Evolutionary conservation across 257 asterid genomes (phyloP).

Genomic region (Salvia hispanica): DNA sequence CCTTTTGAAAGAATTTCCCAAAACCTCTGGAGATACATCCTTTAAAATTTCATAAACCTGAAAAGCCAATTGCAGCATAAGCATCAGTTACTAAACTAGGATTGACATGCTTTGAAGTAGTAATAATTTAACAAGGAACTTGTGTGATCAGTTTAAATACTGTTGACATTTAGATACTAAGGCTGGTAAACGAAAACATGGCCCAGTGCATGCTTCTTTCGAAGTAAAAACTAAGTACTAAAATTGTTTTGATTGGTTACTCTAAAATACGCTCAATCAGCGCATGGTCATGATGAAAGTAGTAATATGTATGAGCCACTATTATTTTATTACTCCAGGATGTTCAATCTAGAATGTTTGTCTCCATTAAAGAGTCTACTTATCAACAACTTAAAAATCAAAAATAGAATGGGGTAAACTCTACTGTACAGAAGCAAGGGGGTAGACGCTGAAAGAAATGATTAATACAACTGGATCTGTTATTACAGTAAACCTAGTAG

Average conservation of each 20-base stretch:
- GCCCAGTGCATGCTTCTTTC: constrained; percentile 6
- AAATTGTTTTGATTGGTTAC: neutral
- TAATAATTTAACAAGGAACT: constrained; percentile 11
- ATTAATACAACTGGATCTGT: constrained; percentile 13
- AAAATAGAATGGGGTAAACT: neutral
- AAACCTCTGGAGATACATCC: constrained; percentile 55
- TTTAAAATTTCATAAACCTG: constrained; percentile 78
- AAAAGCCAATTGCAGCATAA: constrained; percentile 29
- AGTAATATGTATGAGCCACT: neutral
- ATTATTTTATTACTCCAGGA: neutral
- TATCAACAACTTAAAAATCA: constrained; percentile 8
- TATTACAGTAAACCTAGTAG: constrained; percentile 4
- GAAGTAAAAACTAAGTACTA: neutral
- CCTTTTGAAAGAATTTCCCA: constrained; percentile 51
- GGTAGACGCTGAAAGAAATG: neutral
- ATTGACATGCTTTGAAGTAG: too few relatives aligned
- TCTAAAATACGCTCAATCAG: neutral
- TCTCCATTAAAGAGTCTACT: neutral
- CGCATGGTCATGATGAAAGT: neutral
- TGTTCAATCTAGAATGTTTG: constrained; percentile 3
- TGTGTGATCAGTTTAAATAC: neutral
- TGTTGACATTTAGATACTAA: neutral
- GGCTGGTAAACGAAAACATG: constrained; percentile 14
- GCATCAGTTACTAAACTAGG: constrained; percentile 13
- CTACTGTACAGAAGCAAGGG: neutral